Base-by-base conservation (phyloP, 2,329 filamentous ascomycete species). In the Septoria petroselini region DNA sequence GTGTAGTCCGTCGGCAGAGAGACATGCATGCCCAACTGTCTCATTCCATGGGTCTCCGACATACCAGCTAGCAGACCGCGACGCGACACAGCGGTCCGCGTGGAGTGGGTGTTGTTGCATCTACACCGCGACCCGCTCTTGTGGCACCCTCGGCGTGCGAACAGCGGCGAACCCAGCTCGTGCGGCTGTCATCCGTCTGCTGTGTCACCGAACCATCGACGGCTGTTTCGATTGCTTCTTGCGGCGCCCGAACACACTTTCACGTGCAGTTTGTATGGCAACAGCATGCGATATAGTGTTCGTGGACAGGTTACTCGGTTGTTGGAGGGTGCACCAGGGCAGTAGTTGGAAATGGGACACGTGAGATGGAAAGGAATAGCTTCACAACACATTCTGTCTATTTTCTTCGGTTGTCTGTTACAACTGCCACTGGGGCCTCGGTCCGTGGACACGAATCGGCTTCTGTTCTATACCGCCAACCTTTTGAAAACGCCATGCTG, bases 141-240 rank as follows among this genome's bases (percentile, higher is more conserved):
- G 44, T 52, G 44, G 27, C 34, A 43, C 31, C 34, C 21, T 48
- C 44, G 44, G 40, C 40, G 21, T 39, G 31, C 33, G 39, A 39
- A 29, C 44, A 39, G 19, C 42, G 27, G n/a, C 42, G 29, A 42
- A 37, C 49, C 43, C 33, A 30, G 44, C 40, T 27, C 38, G 44
- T 48, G 33, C 38, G 39, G 40, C 40, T 37, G 50, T 30, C 39
- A 44, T 12, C 50, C 44, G 50, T 38, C 34, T 41, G 44, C 45
- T 33, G 50, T 52, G 50, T 19, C 40, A 52, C 50, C 34, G 34
- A 42, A 52, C 44, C 21, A 25, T 41, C 38, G 40, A 52, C 14
- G n/a, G 29, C 3, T 23, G 21, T 39, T n/a, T 31, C 38, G 38
- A n/a, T 47, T 41, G 9, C 17, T 41, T 19, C 7, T 8, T 27